Conservation (phyloP, 768 basidiomycete genomes). For the Leccinum boreale region DNA sequence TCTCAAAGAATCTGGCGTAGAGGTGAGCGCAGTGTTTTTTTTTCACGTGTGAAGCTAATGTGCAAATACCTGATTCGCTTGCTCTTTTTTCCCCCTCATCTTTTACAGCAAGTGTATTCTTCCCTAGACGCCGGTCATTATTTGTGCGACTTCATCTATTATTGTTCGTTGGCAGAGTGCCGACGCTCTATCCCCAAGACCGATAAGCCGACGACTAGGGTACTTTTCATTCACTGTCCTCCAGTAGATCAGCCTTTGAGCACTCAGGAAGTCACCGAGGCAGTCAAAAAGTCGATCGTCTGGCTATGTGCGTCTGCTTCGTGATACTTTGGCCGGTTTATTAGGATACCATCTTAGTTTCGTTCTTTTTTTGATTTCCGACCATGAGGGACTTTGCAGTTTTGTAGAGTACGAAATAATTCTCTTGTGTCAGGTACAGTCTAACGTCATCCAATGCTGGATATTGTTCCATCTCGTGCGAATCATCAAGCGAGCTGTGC, state of each 20-base stretch:
- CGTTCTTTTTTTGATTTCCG: not conserved
- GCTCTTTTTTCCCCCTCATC: not conserved
- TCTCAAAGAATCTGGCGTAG: conserved; percentile 30
- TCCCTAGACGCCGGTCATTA: conserved; percentile 78
- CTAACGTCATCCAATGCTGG: not conserved
- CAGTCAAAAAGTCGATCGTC: conserved; percentile 56
- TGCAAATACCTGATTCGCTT: conserved; percentile 7
- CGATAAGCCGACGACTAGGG: conserved; percentile 36
- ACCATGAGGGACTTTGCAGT: conserved; percentile 25
- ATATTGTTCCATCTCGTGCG: not conserved
- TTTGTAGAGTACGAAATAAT: not conserved
- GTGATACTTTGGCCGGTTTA: conserved; percentile 4
- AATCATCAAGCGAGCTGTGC: not conserved
- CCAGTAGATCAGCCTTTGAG: conserved; percentile 62
- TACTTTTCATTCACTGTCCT: conserved; percentile 71
- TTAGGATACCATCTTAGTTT: conserved; percentile 15
- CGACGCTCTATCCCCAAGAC: conserved; percentile 39
- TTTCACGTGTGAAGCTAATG: not conserved
- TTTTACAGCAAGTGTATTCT: conserved; percentile 57
- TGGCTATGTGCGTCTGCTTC: conserved; percentile 45
- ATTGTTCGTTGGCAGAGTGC: conserved; percentile 70
- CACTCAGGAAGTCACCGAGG: conserved; percentile 65
- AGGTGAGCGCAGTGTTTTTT: conserved; percentile 24
- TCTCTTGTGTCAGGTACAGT: conserved; percentile 3
- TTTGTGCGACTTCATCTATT: conserved; percentile 74